Conservation (phyloP, 345 rosid species). For the Eucalyptus paniculata region DNA sequence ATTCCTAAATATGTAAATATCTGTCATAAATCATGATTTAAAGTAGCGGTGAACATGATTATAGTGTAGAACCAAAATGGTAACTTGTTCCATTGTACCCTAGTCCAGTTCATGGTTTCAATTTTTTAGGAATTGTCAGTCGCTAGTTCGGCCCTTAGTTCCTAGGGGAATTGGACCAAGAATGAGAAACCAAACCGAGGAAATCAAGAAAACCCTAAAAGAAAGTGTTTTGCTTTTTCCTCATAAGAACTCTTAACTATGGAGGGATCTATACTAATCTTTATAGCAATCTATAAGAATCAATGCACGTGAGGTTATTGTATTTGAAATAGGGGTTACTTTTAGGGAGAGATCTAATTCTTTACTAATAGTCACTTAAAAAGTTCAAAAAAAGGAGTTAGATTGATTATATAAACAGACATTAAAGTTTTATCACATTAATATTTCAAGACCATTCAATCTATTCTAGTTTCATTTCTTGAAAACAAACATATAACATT, state of each 20-base stretch:
- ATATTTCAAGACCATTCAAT: too few relatives aligned
- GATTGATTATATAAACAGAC: too few relatives aligned
- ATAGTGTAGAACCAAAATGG: neutral
- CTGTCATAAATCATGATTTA: too few relatives aligned
- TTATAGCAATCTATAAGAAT: neutral
- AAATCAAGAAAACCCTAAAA: neutral
- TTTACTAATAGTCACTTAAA: neutral
- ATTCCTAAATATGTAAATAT: neutral
- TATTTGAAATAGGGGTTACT: neutral
- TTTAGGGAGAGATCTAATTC: neutral
- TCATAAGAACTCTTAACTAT: neutral
- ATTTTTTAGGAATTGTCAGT: neutral
- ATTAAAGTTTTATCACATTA: neutral
- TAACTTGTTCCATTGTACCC: neutral
- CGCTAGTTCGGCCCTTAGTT: fast-evolving
- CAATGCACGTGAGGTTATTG: neutral
- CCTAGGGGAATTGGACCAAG: fast-evolving
- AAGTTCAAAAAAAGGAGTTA: too few relatives aligned
- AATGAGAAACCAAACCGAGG: neutral
- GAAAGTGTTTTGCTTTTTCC: neutral
- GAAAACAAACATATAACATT: too few relatives aligned
- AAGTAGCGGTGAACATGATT: neutral
- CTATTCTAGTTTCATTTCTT: too few relatives aligned
- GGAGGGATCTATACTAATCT: neutral
- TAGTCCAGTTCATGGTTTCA: fast-evolving